Evolutionary conservation across 2,329 filamentous ascomycete species (phyloP).

Genomic region (Colletotrichum shisoi): DNA sequence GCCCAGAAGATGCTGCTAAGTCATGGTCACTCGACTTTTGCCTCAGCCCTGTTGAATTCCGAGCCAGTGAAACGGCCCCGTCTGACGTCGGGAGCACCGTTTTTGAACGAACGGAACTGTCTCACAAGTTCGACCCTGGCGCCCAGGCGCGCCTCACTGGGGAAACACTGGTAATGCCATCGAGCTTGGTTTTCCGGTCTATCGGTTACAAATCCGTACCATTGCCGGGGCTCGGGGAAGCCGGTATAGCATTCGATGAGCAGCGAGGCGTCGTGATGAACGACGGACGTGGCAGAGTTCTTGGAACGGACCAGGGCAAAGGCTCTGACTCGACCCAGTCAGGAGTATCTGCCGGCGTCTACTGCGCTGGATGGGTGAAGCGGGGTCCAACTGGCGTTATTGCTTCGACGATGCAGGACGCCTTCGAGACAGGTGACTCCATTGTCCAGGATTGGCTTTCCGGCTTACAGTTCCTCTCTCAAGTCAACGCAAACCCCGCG

Average conservation of each 20-base stretch:
- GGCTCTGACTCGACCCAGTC: conserved; percentile 49
- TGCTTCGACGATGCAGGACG: conserved; percentile 93
- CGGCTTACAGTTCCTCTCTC: conserved; percentile 52
- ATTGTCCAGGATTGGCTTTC: conserved; percentile 78
- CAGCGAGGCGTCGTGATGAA: conserved; percentile 80
- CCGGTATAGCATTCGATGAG: conserved; percentile 81
- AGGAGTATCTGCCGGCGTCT: conserved; percentile 72
- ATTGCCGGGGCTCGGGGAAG: conserved; percentile 74
- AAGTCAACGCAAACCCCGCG: conserved; percentile 28
- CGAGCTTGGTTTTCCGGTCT: conserved; percentile 84
- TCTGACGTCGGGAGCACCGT: conserved; percentile 68
- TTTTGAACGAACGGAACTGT: conserved; percentile 70
- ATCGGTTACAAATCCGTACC: conserved; percentile 90
- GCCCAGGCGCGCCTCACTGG: conserved; percentile 60
- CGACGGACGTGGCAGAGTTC: conserved; percentile 78
- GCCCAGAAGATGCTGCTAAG: conserved; percentile 60
- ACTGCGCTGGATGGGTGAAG: conserved; percentile 97
- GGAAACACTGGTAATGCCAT: conserved; percentile 62
- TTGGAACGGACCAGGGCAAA: conserved; percentile 48
- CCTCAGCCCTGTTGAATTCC: conserved; percentile 77
- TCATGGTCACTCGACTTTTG: conserved; percentile 89
- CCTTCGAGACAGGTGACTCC: conserved; percentile 85
- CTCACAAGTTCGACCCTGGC: conserved; percentile 61
- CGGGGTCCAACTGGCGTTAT: conserved; percentile 94
- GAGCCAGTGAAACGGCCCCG: conserved; percentile 56